Evolutionary conservation across 176 grass and related monocot genomes (phyloP), one percentile per base, ranked within the genome.

Genomic region (Carex pumila): DNA sequence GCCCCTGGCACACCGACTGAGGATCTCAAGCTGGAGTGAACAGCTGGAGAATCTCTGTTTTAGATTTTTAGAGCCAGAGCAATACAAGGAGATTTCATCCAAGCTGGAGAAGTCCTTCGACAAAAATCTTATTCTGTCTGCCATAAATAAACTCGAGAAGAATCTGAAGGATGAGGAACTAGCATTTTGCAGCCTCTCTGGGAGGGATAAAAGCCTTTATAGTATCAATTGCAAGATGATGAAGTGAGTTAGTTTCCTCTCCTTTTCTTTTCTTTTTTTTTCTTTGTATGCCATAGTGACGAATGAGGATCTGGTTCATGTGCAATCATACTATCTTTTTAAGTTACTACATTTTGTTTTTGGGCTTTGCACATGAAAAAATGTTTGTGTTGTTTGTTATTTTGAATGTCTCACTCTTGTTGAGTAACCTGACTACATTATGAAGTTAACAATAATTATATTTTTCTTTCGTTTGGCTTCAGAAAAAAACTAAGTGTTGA

Each of bases 11-110:
- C 91, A 89, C 49, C 84, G 95, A 71, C 79, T 98, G 77, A 93
- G 95, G 66, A 98, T 98, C 67, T 87, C 81, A 69, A 94, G 63
- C 83, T 98, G 95, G 95, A 98, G 94, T 80, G 95, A 94, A 22
- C 89, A 94, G 84, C 75, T 98, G 67, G 95, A 94, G 87, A 94
- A 93, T 71, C 85, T 94, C 65, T 98, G 95, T 87, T 98, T 98
- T 84, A 98, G 86, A 67, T 82, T 90, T 61, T 87, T 98, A 65
- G 87, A 98, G 82, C 91, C 91, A n/a, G 86, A 90, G 83, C 69
- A 93, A 88, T 84, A 98, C 80, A 91, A 84, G 67, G 76, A 91
- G 55, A 84, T 98, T 57, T 91, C 91, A 7, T 89, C 88, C 0
- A 88, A 91, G 75, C 88, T 98, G 86, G 79, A 80, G 21, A 90